Conservation (phyloP, 2,329 filamentous ascomycete species). For the Tolypocladium paradoxum region DNA sequence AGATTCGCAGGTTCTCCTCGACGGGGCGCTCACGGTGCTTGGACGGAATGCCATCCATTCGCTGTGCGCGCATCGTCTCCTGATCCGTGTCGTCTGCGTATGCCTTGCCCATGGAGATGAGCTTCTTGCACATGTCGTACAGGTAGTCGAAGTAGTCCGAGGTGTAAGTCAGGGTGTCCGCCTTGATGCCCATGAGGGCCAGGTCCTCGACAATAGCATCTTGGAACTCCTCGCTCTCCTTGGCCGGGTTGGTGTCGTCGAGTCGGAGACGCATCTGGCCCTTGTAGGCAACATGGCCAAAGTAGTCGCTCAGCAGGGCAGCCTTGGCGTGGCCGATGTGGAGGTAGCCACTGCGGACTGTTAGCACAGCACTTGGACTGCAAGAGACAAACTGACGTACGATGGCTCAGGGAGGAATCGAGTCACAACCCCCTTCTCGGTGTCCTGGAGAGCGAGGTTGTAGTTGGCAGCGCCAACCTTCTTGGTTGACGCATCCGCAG, state of each 20-base stretch:
- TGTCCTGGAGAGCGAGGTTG: conserved; percentile 75
- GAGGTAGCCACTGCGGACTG: conserved; percentile 55
- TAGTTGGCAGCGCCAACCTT: conserved; percentile 72
- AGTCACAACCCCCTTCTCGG: conserved; percentile 81
- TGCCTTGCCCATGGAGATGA: conserved; percentile 79
- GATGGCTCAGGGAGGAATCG: conserved; percentile 92
- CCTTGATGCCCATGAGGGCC: conserved; percentile 80
- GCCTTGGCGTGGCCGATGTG: conserved; percentile 96
- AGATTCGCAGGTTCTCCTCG: conserved; percentile 77
- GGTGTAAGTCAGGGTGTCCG: conserved; percentile 78
- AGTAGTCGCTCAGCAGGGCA: conserved; percentile 89
- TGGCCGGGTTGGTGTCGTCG: conserved; percentile 94
- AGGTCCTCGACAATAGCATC: conserved; percentile 90
- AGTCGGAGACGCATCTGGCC: conserved; percentile 86
- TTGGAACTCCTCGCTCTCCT: conserved; percentile 95
- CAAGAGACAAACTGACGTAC: conserved; percentile 30
- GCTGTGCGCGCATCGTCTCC: conserved; percentile 76
- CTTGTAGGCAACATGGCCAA: conserved; percentile 85
- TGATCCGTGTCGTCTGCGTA: conserved; percentile 93
- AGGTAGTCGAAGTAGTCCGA: conserved; percentile 93
- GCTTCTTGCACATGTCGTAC: conserved; percentile 71
- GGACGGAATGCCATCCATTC: conserved; percentile 75
- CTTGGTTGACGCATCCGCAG: conserved; percentile 57
- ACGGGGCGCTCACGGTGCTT: conserved; percentile 65
- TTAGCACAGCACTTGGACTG: conserved; percentile 1